Evolutionary conservation across 208 protist species (phyloP).

Genomic region (Crithidia bombi): DNA sequence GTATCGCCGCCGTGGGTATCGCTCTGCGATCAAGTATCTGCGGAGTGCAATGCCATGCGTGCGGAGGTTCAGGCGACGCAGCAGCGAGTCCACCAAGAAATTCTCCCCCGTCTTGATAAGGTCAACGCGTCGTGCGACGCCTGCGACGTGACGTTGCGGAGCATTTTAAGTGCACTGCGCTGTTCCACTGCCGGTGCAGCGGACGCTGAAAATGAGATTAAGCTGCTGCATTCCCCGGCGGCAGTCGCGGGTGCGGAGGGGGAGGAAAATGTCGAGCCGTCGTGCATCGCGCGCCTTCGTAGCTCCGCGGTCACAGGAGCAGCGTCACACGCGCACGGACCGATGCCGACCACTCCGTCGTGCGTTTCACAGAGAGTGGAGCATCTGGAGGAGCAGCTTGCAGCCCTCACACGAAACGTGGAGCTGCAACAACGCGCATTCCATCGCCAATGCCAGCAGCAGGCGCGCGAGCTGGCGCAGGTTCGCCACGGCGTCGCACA

Average conservation of each 20-base stretch:
- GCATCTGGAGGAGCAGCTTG: slow-evolving; percentile 10
- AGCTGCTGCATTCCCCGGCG: too few relatives aligned
- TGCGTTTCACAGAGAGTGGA: background rate
- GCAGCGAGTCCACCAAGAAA: background rate
- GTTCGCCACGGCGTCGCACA: slow-evolving; percentile 3
- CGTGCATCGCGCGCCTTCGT: background rate
- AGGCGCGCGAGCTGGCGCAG: slow-evolving; percentile 1
- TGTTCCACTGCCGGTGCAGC: background rate
- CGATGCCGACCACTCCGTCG: background rate
- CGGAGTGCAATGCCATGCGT: background rate
- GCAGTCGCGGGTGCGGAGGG: too few relatives aligned
- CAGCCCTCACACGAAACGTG: background rate
- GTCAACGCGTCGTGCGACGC: background rate
- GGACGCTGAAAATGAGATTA: background rate
- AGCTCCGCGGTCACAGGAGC: background rate
- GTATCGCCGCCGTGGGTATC: background rate
- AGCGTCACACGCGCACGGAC: background rate
- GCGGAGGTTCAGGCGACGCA: background rate
- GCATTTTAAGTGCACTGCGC: background rate
- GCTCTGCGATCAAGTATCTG: background rate
- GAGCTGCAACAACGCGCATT: background rate
- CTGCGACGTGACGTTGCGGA: slow-evolving; percentile 4
- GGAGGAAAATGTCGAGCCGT: background rate
- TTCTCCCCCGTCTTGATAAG: background rate
- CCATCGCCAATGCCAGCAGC: background rate